Conservation (phyloP, 768 basidiomycete species). For the Collybia sp. region DNA sequence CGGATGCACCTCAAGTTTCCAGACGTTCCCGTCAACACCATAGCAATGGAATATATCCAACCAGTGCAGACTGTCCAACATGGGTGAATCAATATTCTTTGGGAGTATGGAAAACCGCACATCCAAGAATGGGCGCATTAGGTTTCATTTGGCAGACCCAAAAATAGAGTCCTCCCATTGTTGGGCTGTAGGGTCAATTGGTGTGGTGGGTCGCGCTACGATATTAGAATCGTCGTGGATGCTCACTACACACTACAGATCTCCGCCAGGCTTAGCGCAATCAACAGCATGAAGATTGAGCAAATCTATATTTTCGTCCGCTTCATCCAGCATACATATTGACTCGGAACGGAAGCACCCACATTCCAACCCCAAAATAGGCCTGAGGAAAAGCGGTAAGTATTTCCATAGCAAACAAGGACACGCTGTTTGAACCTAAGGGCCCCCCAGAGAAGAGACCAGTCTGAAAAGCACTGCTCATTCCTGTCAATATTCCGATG, state of each 20-base stretch:
- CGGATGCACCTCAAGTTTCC: conserved; percentile 44
- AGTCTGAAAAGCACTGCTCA: conserved; percentile 57
- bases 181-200: conserved; percentile 28
- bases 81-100: not conserved
- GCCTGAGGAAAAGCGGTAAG: conserved; percentile 9
- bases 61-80: conserved; percentile 37
- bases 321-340: not conserved
- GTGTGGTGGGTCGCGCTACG: too few species aligned
- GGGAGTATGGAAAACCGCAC: conserved; percentile 21
- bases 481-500: conserved; percentile 56
- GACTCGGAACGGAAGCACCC: conserved; percentile 9
- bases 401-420: too few species aligned
- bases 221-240: too few species aligned
- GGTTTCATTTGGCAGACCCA: conserved; percentile 63
- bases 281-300: conserved; percentile 54
- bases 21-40: conserved; percentile 56
- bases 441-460: conserved; percentile 56
- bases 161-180: conserved; percentile 58
- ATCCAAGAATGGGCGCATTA: conserved; percentile 46
- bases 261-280: conserved; percentile 51
- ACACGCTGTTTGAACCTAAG: conserved; percentile 23
- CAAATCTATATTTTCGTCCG: conserved; percentile 32
- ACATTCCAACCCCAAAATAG: conserved; percentile 66
- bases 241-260: conserved; percentile 56
- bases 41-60: conserved; percentile 57